Base-by-base conservation (phyloP, 139 green algal species). In the Coelastrella sp. region DNA sequence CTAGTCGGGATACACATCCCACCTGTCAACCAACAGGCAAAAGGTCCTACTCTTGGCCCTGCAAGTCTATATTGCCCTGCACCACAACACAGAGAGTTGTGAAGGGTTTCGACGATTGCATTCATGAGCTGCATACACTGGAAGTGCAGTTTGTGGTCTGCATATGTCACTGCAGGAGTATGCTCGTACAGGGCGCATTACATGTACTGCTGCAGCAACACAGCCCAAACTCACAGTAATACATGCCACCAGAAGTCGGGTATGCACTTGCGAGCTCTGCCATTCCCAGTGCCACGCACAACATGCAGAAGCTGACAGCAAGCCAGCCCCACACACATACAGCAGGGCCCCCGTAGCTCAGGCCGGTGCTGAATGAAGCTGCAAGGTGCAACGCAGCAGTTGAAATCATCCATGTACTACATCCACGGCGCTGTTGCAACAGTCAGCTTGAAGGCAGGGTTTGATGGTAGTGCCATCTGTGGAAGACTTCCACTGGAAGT, bases 271-370 rank as follows among this genome's bases (percentile, higher is more conserved):
- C 70, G 7, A 93, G 88, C 84, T 93, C 91, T 35, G 91, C 82
- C 87, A 93, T 93, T 17, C 91, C 91, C 49, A 93, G 78, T 7
- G 82, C 91, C 6, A 93, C 83, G 61, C 91, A 93, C 59, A 93
- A 79, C 84, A 82, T 82, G 22, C 24, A 78, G 7, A 76, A 25
- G 8, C 56, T 61, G n/a, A 79, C 78, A 88, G 58, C 61, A n/a
- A 90, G 58, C 91, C 91, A 93, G 35, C 87, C 91, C 91, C 91
- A 93, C 7, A 93, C 22, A n/a, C 91, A 93, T 6, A 92, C 87
- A 0, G 78, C 91, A 35, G 91, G 91, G 6, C 91, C 91, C n/a
- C 91, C 91, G 7, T 89, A 92, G 4, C 66, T 75, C 22, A 93
- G 79, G 6, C 91, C 91, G 5, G 68, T 88, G 12, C 8, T 66